Percentiles rank a stretch among this genome's conserved stretches.
These are phyloP conservation scores for Apiotrichum veenhuisii DNA, from an alignment of 1,284 basidiomycete species.

Conservation along the genomic window DNA sequence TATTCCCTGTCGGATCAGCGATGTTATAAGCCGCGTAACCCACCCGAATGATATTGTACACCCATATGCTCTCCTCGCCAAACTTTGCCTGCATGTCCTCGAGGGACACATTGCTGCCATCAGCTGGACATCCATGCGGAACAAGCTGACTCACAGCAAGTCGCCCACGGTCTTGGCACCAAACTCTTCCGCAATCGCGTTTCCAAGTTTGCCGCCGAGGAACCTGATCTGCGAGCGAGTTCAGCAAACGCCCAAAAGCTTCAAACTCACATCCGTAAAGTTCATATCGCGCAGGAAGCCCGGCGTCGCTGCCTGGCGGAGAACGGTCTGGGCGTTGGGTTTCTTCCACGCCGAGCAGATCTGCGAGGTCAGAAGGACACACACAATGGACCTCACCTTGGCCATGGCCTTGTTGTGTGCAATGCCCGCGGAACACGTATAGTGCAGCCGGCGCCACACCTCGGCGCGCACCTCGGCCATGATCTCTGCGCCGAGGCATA, in stretches of 20 bases:
- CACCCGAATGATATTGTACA: slow-evolving; percentile 69
- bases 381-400: slow-evolving; percentile 60
- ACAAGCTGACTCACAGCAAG: slow-evolving; percentile 59
- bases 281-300: slow-evolving; percentile 72
- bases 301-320: slow-evolving; percentile 76
- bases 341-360: slow-evolving; percentile 85
- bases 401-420: slow-evolving; percentile 90
- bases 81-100: slow-evolving; percentile 55
- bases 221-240: slow-evolving; percentile 69
- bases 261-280: slow-evolving; percentile 72
- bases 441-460: slow-evolving; percentile 71
- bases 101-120: slow-evolving; percentile 49
- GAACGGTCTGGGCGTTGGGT: slow-evolving; percentile 75
- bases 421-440: slow-evolving; percentile 93
- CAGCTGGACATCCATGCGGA: slow-evolving; percentile 2
- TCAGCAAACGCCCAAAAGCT: background rate
- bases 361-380: slow-evolving; percentile 48
- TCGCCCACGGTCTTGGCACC: slow-evolving; percentile 85
- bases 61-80: slow-evolving; percentile 67
- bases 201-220: slow-evolving; percentile 90
- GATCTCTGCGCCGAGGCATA: slow-evolving; percentile 82
- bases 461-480: slow-evolving; percentile 72
- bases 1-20: slow-evolving; percentile 64
- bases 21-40: slow-evolving; percentile 6
- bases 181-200: slow-evolving; percentile 79